Conservation (phyloP, 441 rosid species). For the Euphorbia corollata region DNA sequence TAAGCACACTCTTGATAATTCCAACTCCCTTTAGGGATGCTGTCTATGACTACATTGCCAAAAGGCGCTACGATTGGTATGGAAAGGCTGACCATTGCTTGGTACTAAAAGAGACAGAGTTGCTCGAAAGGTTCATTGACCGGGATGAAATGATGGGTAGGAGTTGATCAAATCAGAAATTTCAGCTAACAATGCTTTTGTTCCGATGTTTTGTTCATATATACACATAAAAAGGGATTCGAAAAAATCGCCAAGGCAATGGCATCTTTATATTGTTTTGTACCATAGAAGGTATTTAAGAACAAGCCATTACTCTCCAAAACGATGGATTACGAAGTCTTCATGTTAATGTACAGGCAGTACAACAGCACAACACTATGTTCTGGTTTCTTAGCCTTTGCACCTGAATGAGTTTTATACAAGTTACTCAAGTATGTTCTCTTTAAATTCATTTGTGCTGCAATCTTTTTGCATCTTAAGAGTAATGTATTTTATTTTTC, state of each 20-base stretch:
- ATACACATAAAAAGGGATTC: not conserved
- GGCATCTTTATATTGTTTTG: not conserved
- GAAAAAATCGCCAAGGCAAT: not conserved
- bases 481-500: too few species aligned
- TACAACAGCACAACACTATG: not conserved
- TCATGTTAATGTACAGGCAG: not conserved
- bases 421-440: not conserved
- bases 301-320: not conserved
- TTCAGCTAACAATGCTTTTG: not conserved
- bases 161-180: constrained; percentile 18
- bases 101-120: constrained; percentile 57
- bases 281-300: not conserved
- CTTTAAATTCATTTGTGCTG: not conserved
- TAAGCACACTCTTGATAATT: constrained; percentile 45
- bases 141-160: constrained; percentile 55
- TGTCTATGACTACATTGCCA: constrained; percentile 68
- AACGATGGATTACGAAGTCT: not conserved
- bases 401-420: not conserved
- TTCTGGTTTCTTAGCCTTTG: not conserved
- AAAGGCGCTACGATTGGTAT: constrained; percentile 67
- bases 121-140: constrained; percentile 73
- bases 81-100: constrained; percentile 71
- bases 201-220: not conserved
- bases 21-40: constrained; percentile 79
- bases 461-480: too few species aligned